Conservation (phyloP, 768 basidiomycete genomes). For the Hygrocybe punicea region DNA sequence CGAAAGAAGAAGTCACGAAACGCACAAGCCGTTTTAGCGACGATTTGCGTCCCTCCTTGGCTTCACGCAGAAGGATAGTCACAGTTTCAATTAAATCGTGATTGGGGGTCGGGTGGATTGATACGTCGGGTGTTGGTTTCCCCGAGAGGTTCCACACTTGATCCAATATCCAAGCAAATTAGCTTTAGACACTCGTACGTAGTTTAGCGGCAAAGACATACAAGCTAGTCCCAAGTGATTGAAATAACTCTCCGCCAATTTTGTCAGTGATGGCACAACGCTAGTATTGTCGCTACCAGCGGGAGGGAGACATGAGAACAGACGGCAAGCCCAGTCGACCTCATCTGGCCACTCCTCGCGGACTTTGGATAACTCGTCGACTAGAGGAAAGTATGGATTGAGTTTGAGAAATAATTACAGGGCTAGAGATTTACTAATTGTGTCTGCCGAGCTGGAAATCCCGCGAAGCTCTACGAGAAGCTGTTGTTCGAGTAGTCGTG, state of each 20-base stretch:
- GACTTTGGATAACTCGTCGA: neutral
- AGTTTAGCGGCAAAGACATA: neutral
- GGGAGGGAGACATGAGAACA: neutral
- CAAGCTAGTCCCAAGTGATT: neutral
- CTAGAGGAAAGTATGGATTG: neutral
- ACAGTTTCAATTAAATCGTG: neutral
- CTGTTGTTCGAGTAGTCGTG: neutral
- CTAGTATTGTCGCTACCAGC: neutral
- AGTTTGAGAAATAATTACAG: neutral
- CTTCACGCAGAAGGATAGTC: neutral
- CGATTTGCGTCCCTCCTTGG: neutral
- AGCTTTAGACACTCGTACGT: neutral
- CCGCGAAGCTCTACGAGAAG: neutral
- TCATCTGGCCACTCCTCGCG: neutral
- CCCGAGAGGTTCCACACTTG: neutral
- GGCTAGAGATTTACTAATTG: neutral
- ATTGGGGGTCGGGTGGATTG: neutral
- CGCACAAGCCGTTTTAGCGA: neutral
- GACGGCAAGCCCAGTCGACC: constrained; percentile 1
- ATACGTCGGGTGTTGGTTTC: neutral
- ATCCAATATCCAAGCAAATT: neutral
- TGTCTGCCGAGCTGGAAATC: neutral
- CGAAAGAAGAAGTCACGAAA: neutral
- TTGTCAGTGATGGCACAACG: neutral
- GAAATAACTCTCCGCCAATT: neutral